Percentiles rank a stretch among this genome's conserved stretches.
Evolutionary conservation across 148 eudicot genomes (phyloP).

Genomic region (Vaccinium darrowii): DNA sequence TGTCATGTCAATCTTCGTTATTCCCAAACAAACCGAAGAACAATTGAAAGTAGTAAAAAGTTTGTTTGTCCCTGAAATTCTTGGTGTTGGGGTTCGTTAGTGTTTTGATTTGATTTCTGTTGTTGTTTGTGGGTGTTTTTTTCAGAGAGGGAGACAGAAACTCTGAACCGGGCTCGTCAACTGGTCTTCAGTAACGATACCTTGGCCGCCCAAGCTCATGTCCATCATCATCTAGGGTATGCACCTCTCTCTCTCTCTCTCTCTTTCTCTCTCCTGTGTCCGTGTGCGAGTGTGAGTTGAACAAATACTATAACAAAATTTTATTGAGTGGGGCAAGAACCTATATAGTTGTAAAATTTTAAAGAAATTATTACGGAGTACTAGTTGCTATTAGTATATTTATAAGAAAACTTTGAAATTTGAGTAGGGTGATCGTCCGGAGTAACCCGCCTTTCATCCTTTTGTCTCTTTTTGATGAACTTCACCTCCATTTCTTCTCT

Average conservation of each 20-base stretch:
- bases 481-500: not conserved
- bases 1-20: slow-evolving; percentile 15
- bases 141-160: slow-evolving; percentile 96
- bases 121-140: slow-evolving; percentile 17
- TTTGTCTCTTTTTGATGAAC: not conserved
- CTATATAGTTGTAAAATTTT: no score
- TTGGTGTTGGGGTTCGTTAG: slow-evolving; percentile 21
- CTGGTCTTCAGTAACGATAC: slow-evolving; percentile 77
- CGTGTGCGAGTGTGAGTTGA: no score
- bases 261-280: no score
- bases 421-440: no score
- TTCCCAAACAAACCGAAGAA: slow-evolving; percentile 15
- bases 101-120: slow-evolving; percentile 36
- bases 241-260: not conserved
- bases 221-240: slow-evolving; percentile 57
- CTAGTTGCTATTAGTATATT: no score
- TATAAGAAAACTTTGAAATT: no score
- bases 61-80: slow-evolving; percentile 22
- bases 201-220: slow-evolving; percentile 30
- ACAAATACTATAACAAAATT: no score
- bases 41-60: not conserved
- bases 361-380: no score
- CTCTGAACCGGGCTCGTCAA: slow-evolving; percentile 94
- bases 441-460: not conserved
- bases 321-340: no score